A percentile compares a stretch with the other conserved stretches of the same genome.
phyloP scores from a whole-genome alignment of 1,284 basidiomycete species.

The Uromyces viciae-fabae region DNA sequence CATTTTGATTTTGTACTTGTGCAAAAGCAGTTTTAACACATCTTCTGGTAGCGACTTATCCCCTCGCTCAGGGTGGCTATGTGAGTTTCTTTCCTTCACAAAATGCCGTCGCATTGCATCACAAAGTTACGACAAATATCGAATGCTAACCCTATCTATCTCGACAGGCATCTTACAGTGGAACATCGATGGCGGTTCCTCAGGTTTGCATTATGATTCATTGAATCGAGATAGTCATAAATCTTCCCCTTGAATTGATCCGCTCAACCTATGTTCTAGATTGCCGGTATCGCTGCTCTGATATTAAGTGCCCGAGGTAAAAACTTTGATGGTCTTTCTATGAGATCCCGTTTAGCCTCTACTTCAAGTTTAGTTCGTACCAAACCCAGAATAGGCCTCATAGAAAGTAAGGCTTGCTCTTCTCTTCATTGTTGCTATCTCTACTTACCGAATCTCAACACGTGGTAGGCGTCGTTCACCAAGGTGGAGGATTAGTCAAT shows the following conservation, averaged over 20 bases:
- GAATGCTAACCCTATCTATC: neutral
- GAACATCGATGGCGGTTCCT: slow-evolving; percentile 42
- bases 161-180: slow-evolving; percentile 27
- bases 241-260: neutral
- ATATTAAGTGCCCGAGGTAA: slow-evolving; percentile 23
- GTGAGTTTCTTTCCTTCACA: neutral
- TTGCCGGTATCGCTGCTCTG: slow-evolving; percentile 37
- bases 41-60: slow-evolving; percentile 32
- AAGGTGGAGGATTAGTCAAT: slow-evolving; percentile 44
- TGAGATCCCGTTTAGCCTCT: slow-evolving; percentile 24
- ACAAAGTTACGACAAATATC: neutral
- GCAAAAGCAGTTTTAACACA: neutral
- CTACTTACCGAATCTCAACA: neutral
- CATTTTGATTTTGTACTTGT: neutral
- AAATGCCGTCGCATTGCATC: neutral
- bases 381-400: neutral
- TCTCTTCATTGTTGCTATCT: neutral
- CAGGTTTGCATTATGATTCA: slow-evolving; percentile 11
- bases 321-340: slow-evolving; percentile 16
- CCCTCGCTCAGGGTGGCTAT: slow-evolving; percentile 28
- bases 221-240: neutral
- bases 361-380: slow-evolving; percentile 4
- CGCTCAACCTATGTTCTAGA: neutral
- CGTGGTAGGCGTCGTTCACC: slow-evolving; percentile 27
- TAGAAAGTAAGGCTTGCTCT: slow-evolving; percentile 27